Evolutionary conservation across 139 green algal genomes (phyloP).

Genomic region (Chlorella ohadii): DNA sequence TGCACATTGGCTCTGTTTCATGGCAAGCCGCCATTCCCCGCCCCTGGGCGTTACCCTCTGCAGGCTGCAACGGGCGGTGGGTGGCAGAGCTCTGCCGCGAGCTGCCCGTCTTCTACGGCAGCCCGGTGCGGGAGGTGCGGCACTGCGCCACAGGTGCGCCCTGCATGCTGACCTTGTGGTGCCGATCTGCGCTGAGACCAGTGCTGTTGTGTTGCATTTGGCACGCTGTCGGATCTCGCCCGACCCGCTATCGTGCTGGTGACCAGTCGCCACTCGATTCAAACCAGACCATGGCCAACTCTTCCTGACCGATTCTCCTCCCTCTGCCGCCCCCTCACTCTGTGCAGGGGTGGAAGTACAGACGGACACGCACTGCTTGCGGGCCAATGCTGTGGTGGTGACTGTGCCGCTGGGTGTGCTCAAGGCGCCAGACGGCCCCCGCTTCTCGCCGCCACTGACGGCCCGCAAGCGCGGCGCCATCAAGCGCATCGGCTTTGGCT

Average conservation of each 20-base stretch:
- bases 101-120: constrained; percentile 86
- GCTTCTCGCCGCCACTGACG: constrained; percentile 88
- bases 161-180: background rate
- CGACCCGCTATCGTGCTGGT: no score
- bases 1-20: no score
- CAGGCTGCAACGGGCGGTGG: constrained; percentile 89
- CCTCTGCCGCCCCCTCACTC: background rate
- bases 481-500: constrained; percentile 82
- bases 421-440: constrained; percentile 62
- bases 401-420: constrained; percentile 93
- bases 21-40: no score
- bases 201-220: no score
- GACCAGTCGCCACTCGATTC: no score
- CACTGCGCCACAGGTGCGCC: constrained; percentile 44
- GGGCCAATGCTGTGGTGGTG: constrained; percentile 82
- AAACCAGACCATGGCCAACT: no score
- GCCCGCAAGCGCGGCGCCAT: constrained; percentile 87
- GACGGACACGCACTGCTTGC: constrained; percentile 49
- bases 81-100: constrained; percentile 76
- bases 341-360: constrained; percentile 67
- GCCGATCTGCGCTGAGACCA: no score
- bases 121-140: constrained; percentile 58
- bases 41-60: constrained; percentile 6
- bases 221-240: no score
- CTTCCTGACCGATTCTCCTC: no score